Evolutionary conservation across 305 asterid species (phyloP).

Genomic region (Solanum hybrid): DNA sequence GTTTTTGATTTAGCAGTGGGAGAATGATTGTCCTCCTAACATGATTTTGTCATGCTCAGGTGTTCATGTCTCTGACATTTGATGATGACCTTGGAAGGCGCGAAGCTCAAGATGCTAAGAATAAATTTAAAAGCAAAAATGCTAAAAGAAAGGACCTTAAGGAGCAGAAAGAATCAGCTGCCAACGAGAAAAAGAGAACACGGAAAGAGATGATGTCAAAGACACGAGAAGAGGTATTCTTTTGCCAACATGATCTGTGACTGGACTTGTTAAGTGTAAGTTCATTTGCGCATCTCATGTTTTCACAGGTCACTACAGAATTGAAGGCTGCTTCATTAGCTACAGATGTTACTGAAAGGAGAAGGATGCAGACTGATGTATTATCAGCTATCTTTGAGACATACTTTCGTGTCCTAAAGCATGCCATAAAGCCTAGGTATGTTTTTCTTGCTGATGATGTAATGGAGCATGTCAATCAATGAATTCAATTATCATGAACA

Average conservation of each 20-base stretch:
- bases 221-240: conserved; percentile 78
- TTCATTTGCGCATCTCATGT: conserved; percentile 8
- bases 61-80: conserved; percentile 58
- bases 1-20: neutral
- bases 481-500: neutral
- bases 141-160: conserved; percentile 44
- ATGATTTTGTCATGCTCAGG: conserved; percentile 29
- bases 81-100: conserved; percentile 82
- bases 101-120: conserved; percentile 37
- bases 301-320: conserved; percentile 71
- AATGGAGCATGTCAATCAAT: neutral
- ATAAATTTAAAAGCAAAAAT: conserved; percentile 40
- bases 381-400: conserved; percentile 72
- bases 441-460: conserved; percentile 9
- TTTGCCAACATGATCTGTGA: neutral
- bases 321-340: conserved; percentile 69
- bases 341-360: conserved; percentile 70
- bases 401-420: conserved; percentile 74
- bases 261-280: neutral
- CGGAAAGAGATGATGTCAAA: conserved; percentile 54
- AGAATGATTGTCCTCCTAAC: neutral
- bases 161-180: conserved; percentile 50
- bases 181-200: conserved; percentile 54
- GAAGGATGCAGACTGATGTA: conserved; percentile 71
- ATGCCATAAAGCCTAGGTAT: conserved; percentile 46